Conservation (phyloP, 352 stramenopile species). For the Phytophthora tentaculata region DNA sequence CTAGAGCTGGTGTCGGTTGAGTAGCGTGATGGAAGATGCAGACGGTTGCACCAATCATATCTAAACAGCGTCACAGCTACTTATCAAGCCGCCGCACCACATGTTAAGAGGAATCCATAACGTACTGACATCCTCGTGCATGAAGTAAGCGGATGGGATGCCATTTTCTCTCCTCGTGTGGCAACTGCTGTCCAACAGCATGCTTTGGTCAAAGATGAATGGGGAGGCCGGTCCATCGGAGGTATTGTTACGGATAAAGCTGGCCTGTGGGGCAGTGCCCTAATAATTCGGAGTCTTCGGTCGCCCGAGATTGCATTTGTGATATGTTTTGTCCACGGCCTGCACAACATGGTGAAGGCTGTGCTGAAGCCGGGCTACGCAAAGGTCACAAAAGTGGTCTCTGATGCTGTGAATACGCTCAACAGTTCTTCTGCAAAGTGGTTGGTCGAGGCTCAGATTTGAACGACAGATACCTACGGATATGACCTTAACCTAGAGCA, state of each 20-base stretch:
- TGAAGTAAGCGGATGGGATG: no score
- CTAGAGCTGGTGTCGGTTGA: no score
- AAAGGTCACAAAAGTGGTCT: neutral
- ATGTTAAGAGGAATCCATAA: no score
- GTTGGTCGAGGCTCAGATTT: neutral
- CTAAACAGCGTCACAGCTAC: no score
- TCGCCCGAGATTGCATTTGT: neutral
- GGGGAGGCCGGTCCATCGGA: no score
- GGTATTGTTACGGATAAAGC: conserved; percentile 8
- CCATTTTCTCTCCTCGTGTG: no score
- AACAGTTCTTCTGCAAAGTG: conserved; percentile 12
- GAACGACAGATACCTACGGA: neutral
- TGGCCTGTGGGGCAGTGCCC: conserved; percentile 4
- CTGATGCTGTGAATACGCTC: conserved; percentile 1
- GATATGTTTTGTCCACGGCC: conserved; percentile 7
- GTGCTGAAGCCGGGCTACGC: conserved; percentile 5
- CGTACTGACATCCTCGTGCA: no score
- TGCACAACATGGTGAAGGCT: conserved; percentile 9
- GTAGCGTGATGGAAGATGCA: no score
- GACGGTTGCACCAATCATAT: no score
- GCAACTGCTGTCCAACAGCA: no score
- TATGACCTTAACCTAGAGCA: neutral
- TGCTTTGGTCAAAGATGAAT: no score
- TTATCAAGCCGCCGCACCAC: no score
- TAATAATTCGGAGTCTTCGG: neutral